Percentiles rank a stretch among this genome's conserved stretches.
Evolutionary conservation across 345 rosid species (phyloP).

Genomic region (Gynandropsis gynandra): DNA sequence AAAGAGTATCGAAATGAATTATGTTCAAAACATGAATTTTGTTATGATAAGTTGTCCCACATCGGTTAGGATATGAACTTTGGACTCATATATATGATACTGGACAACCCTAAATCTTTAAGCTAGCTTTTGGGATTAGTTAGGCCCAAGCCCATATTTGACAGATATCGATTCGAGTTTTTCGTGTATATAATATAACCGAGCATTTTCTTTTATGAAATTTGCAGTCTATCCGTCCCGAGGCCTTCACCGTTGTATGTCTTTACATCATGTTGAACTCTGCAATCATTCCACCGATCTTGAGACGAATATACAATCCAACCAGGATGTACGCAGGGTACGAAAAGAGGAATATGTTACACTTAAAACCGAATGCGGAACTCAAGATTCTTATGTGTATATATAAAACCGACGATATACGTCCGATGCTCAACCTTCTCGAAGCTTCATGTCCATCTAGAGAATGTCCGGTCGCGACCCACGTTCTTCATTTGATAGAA

Average conservation of each 20-base stretch:
- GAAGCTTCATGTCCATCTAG: conserved; percentile 24
- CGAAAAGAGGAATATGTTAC: conserved; percentile 35
- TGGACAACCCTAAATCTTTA: too few species aligned
- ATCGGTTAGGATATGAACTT: too few species aligned
- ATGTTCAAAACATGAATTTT: too few species aligned
- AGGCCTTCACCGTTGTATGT: conserved; percentile 23
- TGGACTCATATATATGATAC: too few species aligned
- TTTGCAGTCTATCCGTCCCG: conserved; percentile 26
- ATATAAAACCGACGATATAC: conserved; percentile 37
- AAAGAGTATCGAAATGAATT: too few species aligned
- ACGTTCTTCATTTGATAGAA: conserved; percentile 47
- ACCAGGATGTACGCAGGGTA: conserved; percentile 44
- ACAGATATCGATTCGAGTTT: too few species aligned
- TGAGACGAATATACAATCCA: conserved; percentile 40
- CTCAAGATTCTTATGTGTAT: conserved; percentile 42
- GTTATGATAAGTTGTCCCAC: too few species aligned
- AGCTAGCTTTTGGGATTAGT: too few species aligned
- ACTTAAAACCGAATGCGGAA: conserved; percentile 26
- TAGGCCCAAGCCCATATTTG: too few species aligned
- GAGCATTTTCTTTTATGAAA: not conserved
- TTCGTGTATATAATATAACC: too few species aligned
- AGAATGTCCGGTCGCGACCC: conserved; percentile 34
- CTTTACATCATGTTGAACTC: conserved; percentile 20
- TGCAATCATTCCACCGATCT: conserved; percentile 31
- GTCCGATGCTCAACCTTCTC: conserved; percentile 28